phyloP scores from a whole-genome alignment of 441 rosid genomes.

The Sinapis alba region DNA sequence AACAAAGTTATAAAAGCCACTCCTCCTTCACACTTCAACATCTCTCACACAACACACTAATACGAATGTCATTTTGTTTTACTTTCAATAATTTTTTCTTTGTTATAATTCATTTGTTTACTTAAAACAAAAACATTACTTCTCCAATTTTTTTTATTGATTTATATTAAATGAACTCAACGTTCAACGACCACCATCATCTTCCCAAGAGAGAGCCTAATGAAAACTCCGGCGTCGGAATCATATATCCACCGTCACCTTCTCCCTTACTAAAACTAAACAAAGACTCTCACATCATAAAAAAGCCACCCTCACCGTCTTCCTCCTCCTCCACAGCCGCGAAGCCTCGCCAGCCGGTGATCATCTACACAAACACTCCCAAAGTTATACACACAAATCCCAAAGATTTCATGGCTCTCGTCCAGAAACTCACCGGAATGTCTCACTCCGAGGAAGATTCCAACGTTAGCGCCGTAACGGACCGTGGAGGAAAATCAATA shows the following conservation, averaged over 20 bases:
- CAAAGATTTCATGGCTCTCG: constrained; percentile 74
- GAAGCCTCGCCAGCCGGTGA: constrained; percentile 74
- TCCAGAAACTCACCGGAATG: constrained; percentile 77
- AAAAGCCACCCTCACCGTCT: constrained; percentile 48
- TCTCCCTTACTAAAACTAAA: constrained; percentile 51
- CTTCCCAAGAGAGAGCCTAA: constrained; percentile 34
- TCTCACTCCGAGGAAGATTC: constrained; percentile 46
- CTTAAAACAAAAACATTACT: constrained; percentile 8
- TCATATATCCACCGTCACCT: constrained; percentile 22
- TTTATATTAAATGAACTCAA: constrained; percentile 49
- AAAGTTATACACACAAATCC: constrained; percentile 77
- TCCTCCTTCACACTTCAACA: background rate
- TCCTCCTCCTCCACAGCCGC: constrained; percentile 39
- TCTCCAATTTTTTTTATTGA: background rate
- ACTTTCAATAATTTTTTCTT: background rate
- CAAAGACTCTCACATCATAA: constrained; percentile 64
- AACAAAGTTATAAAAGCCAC: constrained; percentile 24
- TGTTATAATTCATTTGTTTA: background rate
- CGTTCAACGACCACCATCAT: constrained; percentile 41
- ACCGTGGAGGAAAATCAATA: constrained; percentile 12
- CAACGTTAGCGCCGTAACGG: background rate
- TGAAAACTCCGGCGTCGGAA: constrained; percentile 29
- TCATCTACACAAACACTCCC: constrained; percentile 82
- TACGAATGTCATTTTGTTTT: constrained; percentile 14
- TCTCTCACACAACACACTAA: background rate